Percentiles rank a stretch among this genome's conserved stretches.
Evolutionary conservation across 352 stramenopile genomes (phyloP).

Genomic region (Phytophthora pluvialis): DNA sequence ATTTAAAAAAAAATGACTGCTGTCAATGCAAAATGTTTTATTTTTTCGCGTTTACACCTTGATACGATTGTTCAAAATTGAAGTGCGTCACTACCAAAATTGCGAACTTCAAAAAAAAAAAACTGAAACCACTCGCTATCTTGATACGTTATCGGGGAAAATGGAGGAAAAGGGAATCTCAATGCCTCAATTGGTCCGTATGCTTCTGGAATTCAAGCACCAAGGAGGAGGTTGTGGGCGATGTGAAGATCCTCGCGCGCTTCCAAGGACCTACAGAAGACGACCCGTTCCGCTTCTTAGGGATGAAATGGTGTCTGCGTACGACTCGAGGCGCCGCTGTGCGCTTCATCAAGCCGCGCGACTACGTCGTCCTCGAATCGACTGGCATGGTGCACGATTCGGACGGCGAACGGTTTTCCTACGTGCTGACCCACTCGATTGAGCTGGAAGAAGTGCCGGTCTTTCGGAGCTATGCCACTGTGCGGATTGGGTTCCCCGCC

Average conservation of each 20-base stretch:
- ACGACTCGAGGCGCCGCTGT: slow-evolving; percentile 11
- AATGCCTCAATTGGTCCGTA: too few species aligned
- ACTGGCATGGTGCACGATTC: slow-evolving; percentile 49
- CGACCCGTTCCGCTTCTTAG: slow-evolving; percentile 55
- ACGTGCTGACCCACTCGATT: slow-evolving; percentile 49
- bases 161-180: too few species aligned
- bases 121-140: too few species aligned
- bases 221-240: slow-evolving; percentile 33
- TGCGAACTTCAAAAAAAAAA: too few species aligned
- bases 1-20: too few species aligned
- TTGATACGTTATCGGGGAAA: too few species aligned
- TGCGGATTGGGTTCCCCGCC: slow-evolving; percentile 34
- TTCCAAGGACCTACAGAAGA: slow-evolving; percentile 46
- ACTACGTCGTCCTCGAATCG: slow-evolving; percentile 57
- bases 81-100: too few species aligned
- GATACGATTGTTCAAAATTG: too few species aligned
- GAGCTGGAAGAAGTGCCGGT: slow-evolving; percentile 36
- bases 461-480: slow-evolving; percentile 30
- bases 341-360: slow-evolving; percentile 49
- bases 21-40: too few species aligned
- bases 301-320: slow-evolving; percentile 51
- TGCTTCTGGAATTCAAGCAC: slow-evolving; percentile 19
- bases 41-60: too few species aligned
- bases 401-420: slow-evolving; percentile 34
- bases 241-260: slow-evolving; percentile 33